Evolutionary conservation across 306 rosid genomes (phyloP).

Genomic region (Prunus armeniaca): DNA sequence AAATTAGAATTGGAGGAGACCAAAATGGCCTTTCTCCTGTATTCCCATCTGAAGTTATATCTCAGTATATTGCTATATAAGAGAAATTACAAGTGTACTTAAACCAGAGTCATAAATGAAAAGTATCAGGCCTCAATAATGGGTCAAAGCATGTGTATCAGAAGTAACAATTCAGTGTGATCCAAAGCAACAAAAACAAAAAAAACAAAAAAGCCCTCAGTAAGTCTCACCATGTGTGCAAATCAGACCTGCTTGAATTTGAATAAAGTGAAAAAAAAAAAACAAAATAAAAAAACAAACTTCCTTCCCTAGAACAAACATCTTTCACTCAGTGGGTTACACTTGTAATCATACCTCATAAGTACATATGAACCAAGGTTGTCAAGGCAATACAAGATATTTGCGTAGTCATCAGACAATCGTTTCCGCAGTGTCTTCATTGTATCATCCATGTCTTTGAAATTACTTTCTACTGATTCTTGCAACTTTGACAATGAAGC

Average conservation of each 20-base stretch:
- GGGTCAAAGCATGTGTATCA: neutral
- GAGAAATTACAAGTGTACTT: neutral
- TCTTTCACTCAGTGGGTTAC: neutral
- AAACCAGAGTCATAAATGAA: neutral
- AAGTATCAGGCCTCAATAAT: neutral
- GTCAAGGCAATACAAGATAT: constrained; percentile 70
- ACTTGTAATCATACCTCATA: constrained; percentile 65
- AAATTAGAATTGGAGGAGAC: neutral
- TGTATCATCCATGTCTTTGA: constrained; percentile 44
- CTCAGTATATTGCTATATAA: neutral
- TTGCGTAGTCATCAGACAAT: constrained; percentile 54
- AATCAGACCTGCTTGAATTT: constrained; percentile 4
- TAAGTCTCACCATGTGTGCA: neutral
- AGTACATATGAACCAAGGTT: constrained; percentile 82
- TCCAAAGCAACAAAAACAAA: neutral
- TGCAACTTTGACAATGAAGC: constrained; percentile 46
- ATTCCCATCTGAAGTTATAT: neutral
- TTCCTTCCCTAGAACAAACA: constrained; percentile 4
- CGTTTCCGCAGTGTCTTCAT: constrained; percentile 48
- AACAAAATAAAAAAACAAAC: too few species aligned
- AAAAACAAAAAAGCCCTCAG: neutral
- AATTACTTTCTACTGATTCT: constrained; percentile 33
- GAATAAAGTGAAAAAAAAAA: constrained; percentile 7
- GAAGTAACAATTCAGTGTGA: neutral
- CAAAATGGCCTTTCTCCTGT: constrained; percentile 1